Evolutionary conservation across 495 filamentous ascomycete species (phyloP), one percentile per base, ranked within the genome.

Genomic region (Lasiosphaeria ovina): DNA sequence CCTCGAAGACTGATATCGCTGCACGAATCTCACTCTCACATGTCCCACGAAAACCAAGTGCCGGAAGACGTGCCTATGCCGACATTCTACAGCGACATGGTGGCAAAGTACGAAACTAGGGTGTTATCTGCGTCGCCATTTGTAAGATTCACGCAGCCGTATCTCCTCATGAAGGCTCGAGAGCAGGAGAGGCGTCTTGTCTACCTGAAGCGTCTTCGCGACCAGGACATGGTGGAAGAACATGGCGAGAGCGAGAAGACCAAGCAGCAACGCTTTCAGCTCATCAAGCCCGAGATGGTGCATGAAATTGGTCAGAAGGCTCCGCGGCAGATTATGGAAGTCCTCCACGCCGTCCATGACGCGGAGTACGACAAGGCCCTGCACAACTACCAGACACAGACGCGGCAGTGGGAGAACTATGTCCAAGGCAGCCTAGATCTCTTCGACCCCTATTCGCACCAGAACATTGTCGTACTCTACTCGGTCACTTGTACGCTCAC

Each of bases 101-200:
- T 98, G 40, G 87, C 91, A 48, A 92, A 95, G 66, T 89, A 95
- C 68, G 79, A 92, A 62, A 97, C 92, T 3, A 93, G 90, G 66
- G 86, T 99, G 52, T 77, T 99, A n/a, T 98, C 95, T 7, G 89
- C 92, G 1, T 98, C 95, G 1, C 95, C 95, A 4, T 98, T 96
- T 66, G 95, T 98, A 48, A 93, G 89, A 71, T 98, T 97, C 67
- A 87, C 89, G 68, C 90, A 92, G 67, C 95, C 95, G 2, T 96
- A 97, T 74, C 81, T 97, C 11, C 81, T 99, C 16, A 95, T 92
- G 85, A 88, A 87, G 56, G 89, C 92, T 50, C 85, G 95, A 54
- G 93, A 96, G 70, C 88, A 97, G 70, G 95, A 98, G 70, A 81
- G 89, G 58, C 86, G 86, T 54, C 70, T 98, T 14, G 81, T 85